phyloP scores from a whole-genome alignment of 768 basidiomycete species.

The Trametes elegans region DNA sequence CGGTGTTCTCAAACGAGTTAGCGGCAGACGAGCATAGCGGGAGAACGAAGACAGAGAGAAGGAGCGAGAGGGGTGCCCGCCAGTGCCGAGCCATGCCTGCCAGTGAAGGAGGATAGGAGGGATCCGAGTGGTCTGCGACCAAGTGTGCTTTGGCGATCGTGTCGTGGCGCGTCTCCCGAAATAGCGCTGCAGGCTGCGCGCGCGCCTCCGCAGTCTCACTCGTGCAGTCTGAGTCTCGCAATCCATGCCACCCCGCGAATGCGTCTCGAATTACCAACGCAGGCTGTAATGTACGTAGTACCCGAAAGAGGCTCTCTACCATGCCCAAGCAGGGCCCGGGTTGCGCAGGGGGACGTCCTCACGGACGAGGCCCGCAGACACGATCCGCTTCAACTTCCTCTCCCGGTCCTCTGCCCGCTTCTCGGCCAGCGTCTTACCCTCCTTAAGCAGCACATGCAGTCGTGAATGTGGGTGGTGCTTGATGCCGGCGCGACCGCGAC shows the following conservation, averaged over 20 bases:
- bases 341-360: constrained; percentile 82
- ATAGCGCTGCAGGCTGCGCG: constrained; percentile 12
- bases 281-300: constrained; percentile 10
- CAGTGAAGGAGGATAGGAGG: constrained; percentile 8
- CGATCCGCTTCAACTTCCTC: constrained; percentile 71
- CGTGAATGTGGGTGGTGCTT: constrained; percentile 74
- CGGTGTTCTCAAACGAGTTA: constrained; percentile 81
- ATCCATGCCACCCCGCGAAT: background rate
- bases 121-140: constrained; percentile 7
- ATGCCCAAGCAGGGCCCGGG: constrained; percentile 69
- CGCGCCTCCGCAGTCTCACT: background rate
- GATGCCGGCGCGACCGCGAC: constrained; percentile 78
- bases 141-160: constrained; percentile 18
- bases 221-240: background rate
- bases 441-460: constrained; percentile 72
- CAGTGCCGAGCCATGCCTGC: constrained; percentile 17
- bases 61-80: constrained; percentile 33
- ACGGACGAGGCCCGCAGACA: constrained; percentile 74
- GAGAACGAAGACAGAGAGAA: constrained; percentile 45
- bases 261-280: constrained; percentile 1
- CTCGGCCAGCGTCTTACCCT: constrained; percentile 77
- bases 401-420: constrained; percentile 57
- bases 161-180: constrained; percentile 21
- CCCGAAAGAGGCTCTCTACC: constrained; percentile 46
- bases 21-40: constrained; percentile 39